Conservation (phyloP, 352 stramenopile genomes). For the Globisporangium ultimum region DNA sequence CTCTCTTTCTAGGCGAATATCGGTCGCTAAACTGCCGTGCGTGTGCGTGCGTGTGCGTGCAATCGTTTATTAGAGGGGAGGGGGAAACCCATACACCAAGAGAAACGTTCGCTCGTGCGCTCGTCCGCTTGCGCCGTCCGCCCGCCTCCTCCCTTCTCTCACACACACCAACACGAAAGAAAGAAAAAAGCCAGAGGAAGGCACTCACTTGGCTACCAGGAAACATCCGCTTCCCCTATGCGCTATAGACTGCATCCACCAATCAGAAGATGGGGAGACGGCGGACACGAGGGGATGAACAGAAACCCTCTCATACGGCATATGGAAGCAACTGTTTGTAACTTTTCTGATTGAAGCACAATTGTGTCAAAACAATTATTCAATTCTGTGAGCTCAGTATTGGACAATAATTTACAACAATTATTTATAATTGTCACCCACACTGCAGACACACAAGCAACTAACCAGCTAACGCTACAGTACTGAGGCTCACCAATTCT, state of each 20-base stretch:
- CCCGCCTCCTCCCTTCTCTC: background rate
- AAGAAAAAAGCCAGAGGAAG: background rate
- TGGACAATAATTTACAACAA: too few species aligned
- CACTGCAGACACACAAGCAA: too few species aligned
- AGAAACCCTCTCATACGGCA: background rate
- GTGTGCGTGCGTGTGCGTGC: background rate
- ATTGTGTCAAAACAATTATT: too few species aligned
- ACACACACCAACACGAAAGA: constrained; percentile 1
- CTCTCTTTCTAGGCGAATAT: too few species aligned
- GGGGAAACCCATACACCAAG: background rate
- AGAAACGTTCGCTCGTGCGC: background rate
- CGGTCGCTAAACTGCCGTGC: too few species aligned
- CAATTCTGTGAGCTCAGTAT: too few species aligned
- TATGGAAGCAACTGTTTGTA: background rate
- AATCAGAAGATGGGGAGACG: background rate
- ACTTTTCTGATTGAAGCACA: too few species aligned
- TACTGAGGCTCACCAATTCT: too few species aligned
- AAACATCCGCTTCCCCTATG: background rate
- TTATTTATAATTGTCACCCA: too few species aligned
- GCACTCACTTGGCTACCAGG: too few species aligned
- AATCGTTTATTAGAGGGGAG: background rate
- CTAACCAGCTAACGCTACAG: too few species aligned
- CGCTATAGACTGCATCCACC: background rate
- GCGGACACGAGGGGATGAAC: background rate
- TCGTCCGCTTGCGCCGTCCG: background rate